Base-by-base conservation (phyloP, 352 stramenopile species). In the Pythium dissimile region DNA sequence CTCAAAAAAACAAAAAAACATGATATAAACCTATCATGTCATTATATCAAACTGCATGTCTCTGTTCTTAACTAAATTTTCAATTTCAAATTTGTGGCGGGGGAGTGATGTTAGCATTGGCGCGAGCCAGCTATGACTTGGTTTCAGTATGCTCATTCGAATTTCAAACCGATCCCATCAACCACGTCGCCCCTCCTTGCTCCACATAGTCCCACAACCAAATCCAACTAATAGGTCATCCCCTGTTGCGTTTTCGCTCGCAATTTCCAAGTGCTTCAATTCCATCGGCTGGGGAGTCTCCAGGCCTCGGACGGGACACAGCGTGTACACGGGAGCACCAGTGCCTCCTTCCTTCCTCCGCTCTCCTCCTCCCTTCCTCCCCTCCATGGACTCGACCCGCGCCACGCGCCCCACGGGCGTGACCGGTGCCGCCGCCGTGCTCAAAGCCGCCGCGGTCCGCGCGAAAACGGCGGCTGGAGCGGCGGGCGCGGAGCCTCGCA, bases 61-160 rank as follows among this genome's bases (percentile, higher is more conserved):
- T 55, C 26, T 43, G 34, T 54, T 62, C 1, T 0, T 62, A 54
- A 48, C 42, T 31, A 28, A 13, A n/a, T n/a, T n/a, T n/a, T n/a
- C n/a, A n/a, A n/a, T n/a, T n/a, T n/a, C n/a, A n/a, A n/a, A n/a
- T n/a, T n/a, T 30, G 26, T 57, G 35, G 46, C 47, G 38, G 39
- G 38, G 37, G 23, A 47, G 26, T 21, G 16, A 47, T 24, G 34
- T 21, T 48, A 20, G 26, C 21, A 20, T 39, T 38, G 10, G 20
- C 51, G 15, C 34, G 49, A 59, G 34, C 58, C 53, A 42, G 42
- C 31, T 47, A 32, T 50, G 41, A 71, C 66, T 74, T 74, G 66
- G 32, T 64, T 67, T 66, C 44, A 71, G n/a, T 74, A 74, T 73
- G 18, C 24, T 21, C 31, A 41, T 72, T 75, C 63, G 38, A 73